A percentile compares a stretch with the other conserved stretches of the same genome.
Conservation (phyloP, 2,329 filamentous ascomycete species). For the Aspergillus transmontanensis region DNA sequence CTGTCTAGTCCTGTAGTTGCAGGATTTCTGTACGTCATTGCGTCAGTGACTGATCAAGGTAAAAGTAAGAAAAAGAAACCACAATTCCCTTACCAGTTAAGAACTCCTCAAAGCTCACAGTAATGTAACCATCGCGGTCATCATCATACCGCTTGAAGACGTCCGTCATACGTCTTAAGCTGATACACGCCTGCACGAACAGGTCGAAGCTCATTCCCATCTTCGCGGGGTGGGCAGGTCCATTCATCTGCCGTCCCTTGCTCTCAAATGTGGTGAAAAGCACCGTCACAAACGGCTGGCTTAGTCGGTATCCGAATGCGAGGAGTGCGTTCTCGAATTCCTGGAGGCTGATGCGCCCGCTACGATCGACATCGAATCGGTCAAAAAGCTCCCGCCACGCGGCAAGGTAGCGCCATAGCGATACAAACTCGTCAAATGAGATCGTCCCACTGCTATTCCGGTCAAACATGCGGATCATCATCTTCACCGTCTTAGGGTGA, state of each 20-base stretch:
- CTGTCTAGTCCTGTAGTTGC: slow-evolving; percentile 37
- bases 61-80: not conserved
- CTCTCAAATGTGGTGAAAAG: slow-evolving; percentile 88
- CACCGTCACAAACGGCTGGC: slow-evolving; percentile 77
- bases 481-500: slow-evolving; percentile 88
- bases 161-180: slow-evolving; percentile 96
- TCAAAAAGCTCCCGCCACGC: slow-evolving; percentile 95
- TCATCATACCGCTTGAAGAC: slow-evolving; percentile 99
- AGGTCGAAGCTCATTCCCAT: slow-evolving; percentile 88
- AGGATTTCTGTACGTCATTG: slow-evolving; percentile 32
- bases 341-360: slow-evolving; percentile 79
- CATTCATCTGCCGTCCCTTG: slow-evolving; percentile 44
- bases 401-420: slow-evolving; percentile 91
- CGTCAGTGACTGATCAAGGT: not conserved
- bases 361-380: slow-evolving; percentile 85
- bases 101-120: slow-evolving; percentile 79
- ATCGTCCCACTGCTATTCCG: slow-evolving; percentile 85
- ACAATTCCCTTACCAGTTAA: slow-evolving; percentile 56
- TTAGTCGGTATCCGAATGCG: slow-evolving; percentile 91
- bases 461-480: slow-evolving; percentile 99
- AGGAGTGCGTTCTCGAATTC: slow-evolving; percentile 91
- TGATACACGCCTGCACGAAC: slow-evolving; percentile 97
- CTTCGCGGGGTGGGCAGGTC: slow-evolving; percentile 29
- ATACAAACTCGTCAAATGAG: slow-evolving; percentile 94
- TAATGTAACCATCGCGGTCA: slow-evolving; percentile 91